Percentiles rank a stretch among this genome's conserved stretches.
phyloP scores from a whole-genome alignment of 169 alveolate genomes.

The Toxoplasma gondii region DNA sequence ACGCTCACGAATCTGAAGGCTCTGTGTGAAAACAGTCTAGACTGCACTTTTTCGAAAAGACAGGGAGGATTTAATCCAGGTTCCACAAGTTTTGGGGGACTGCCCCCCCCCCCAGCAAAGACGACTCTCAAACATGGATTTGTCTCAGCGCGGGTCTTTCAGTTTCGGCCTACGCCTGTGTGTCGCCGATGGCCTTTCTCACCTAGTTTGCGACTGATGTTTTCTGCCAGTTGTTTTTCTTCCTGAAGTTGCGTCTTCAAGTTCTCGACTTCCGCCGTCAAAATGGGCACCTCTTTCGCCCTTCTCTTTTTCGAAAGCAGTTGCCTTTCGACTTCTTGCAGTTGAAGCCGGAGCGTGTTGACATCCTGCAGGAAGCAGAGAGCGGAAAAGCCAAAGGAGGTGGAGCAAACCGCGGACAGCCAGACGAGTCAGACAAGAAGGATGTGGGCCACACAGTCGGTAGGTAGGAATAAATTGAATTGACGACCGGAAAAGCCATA shows the following conservation, averaged over 20 bases:
- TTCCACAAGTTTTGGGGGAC: too few species aligned
- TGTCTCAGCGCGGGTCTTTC: too few species aligned
- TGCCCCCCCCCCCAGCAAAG: too few species aligned
- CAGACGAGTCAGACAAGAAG: background rate
- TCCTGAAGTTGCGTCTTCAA: background rate
- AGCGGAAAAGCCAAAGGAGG: too few species aligned
- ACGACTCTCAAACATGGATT: too few species aligned
- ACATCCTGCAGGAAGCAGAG: background rate
- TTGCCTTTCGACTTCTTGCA: slow-evolving; percentile 9
- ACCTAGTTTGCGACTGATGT: slow-evolving; percentile 14
- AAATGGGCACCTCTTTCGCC: background rate
- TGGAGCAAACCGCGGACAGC: too few species aligned
- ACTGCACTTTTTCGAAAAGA: too few species aligned
- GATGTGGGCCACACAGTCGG: background rate
- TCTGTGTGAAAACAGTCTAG: too few species aligned
- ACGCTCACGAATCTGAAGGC: too few species aligned
- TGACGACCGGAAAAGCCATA: background rate
- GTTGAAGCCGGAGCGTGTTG: background rate
- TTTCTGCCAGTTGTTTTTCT: background rate
- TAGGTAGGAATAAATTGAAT: background rate
- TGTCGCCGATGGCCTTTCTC: background rate
- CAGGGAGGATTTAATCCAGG: too few species aligned
- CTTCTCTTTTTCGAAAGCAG: background rate
- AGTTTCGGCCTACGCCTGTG: background rate
- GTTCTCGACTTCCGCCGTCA: background rate